These are phyloP conservation scores for Orbilia brochopaga DNA, from an alignment of 2,329 filamentous ascomycete species.

Conservation along the genomic window DNA sequence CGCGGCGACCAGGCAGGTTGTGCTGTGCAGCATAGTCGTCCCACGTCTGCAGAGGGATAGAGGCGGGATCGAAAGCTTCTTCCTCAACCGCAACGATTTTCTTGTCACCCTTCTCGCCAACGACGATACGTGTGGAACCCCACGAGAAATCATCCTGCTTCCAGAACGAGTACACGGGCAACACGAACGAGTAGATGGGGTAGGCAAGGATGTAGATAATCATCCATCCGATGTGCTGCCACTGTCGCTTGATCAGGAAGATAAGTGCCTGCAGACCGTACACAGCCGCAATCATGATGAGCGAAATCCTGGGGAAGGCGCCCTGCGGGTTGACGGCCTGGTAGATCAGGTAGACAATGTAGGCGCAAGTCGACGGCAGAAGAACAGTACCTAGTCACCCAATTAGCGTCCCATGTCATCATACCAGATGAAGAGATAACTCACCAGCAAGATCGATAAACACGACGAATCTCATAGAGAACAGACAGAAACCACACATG, in stretches of 20 bases:
- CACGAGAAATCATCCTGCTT: conserved; percentile 98
- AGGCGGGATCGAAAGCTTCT: conserved; percentile 87
- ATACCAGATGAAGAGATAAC: conserved; percentile 3
- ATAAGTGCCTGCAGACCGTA: conserved; percentile 96
- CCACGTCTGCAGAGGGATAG: conserved; percentile 93
- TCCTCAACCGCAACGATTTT: conserved; percentile 84
- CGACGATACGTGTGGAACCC: conserved; percentile 97
- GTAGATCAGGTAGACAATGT: conserved; percentile 88
- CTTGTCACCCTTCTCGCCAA: conserved; percentile 90
- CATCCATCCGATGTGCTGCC: conserved; percentile 99
- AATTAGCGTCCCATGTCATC: background rate
- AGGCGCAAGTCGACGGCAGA: conserved; percentile 84
- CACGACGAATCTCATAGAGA: conserved; percentile 96
- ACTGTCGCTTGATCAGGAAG: conserved; percentile 95
- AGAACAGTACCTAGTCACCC: conserved; percentile 69
- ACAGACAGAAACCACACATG: conserved; percentile 98
- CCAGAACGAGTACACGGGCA: conserved; percentile 98
- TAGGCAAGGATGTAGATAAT: conserved; percentile 96
- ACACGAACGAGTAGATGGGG: conserved; percentile 87
- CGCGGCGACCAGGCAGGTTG: conserved; percentile 84
- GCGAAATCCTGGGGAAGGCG: conserved; percentile 82
- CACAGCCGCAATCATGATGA: conserved; percentile 85
- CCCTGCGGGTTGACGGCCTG: conserved; percentile 71
- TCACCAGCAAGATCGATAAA: conserved; percentile 85
- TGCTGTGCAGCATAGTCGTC: conserved; percentile 91